Evolutionary conservation across 1,139 yeast genomes (phyloP), one percentile per base, ranked within the genome.

Genomic region (Hansenula lynferdii): DNA sequence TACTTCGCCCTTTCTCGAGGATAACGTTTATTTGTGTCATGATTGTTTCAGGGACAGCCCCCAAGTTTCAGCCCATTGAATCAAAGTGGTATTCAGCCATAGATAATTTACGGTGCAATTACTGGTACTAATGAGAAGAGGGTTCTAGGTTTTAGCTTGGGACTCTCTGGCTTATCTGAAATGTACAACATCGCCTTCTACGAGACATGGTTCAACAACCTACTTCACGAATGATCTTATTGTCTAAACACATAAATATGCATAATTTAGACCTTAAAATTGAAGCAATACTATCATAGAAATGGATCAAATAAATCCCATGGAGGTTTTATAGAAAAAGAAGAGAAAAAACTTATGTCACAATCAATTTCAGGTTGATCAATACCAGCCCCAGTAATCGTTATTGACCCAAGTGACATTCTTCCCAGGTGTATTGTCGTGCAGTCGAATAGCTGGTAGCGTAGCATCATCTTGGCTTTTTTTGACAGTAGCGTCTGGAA

Each of bases 341-440:
- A n/a, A 6, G 6, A 11, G n/a, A 11, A 24, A 24, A 9, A 24
- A 7, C 26, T 8, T 18, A 6, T 7, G 23, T 8, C 31, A 8
- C 25, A 6, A 5, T 20, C 9, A 4, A 25, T 14, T 6, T 5
- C 4, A 16, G 3, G 8, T 21, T 9, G n/a, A 18, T 28, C 26
- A 53, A 40, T 51, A 53, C 57, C 57, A 53, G 18, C 54, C 48
- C 56, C 55, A 53, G 37, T 51, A 50, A n/a, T 50, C 48, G 25
- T 53, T 53, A 28, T 40, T 28, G 34, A 41, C 51, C 57, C 57
- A 53, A 3, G 26, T n/a, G 26, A 23, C 12, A 4, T 17, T 8
- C 15, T 37, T 41, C 6, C 26, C 28, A 1, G 14, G 14, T 5
- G 40, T 31, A 1, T 40, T 42, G 28, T 45, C 44, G 23, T 39